These are phyloP conservation scores for Zygotorulaspora danielsina DNA, from an alignment of 805 yeast species.

Conservation along the genomic window DNA sequence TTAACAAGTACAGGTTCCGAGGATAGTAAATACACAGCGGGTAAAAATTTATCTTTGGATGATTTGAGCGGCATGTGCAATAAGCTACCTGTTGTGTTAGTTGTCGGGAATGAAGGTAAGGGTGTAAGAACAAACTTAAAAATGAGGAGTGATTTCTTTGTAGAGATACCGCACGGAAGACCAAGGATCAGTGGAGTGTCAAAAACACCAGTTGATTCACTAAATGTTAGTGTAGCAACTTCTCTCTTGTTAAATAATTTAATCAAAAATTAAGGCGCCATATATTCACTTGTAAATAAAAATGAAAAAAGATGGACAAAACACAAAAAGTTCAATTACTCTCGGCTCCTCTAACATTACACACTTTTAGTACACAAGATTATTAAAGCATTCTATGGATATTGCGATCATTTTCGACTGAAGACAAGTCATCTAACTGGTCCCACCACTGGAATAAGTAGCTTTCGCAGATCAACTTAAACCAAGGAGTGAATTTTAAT, in stretches of 20 bases:
- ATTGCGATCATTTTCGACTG: conserved; percentile 40
- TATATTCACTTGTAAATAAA: conserved; percentile 5
- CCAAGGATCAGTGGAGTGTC: background rate
- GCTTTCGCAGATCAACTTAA: conserved; percentile 87
- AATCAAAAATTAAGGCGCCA: conserved; percentile 4
- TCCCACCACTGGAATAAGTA: conserved; percentile 95
- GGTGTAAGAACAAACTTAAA: conserved; percentile 71
- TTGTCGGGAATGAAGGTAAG: conserved; percentile 80
- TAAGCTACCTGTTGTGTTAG: conserved; percentile 58
- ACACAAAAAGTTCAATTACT: too few relatives aligned
- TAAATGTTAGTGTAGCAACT: conserved; percentile 88
- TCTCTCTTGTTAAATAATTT: conserved; percentile 52
- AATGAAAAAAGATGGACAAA: conserved; percentile 2
- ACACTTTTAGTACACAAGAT: background rate
- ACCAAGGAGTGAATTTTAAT: conserved; percentile 96
- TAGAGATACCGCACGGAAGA: conserved; percentile 33
- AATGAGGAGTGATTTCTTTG: conserved; percentile 49
- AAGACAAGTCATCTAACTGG: conserved; percentile 53
- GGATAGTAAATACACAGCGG: conserved; percentile 32
- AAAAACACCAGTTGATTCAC: conserved; percentile 54
- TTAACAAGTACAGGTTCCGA: conserved; percentile 35
- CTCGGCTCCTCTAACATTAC: too few relatives aligned
- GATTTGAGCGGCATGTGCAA: conserved; percentile 45
- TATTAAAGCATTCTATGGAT: conserved; percentile 35
- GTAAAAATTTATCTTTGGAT: conserved; percentile 38